Percentiles rank a stretch among this genome's conserved stretches.
These are phyloP conservation scores for Cyberlindnera euphorbiiphila DNA, from an alignment of 805 yeast species.

Conservation along the genomic window DNA sequence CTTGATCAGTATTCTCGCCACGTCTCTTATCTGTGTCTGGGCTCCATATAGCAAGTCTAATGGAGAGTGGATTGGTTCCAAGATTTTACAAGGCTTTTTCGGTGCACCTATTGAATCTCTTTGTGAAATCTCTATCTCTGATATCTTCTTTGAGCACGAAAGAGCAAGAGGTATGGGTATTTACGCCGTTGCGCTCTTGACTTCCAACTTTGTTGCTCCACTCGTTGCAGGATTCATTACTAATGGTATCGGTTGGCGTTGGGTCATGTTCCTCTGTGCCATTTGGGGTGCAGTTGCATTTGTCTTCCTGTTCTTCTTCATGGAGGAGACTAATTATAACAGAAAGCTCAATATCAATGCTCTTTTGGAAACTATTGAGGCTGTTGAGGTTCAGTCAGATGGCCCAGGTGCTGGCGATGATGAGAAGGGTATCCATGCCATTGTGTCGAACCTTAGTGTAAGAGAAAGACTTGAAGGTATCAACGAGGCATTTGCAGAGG, in stretches of 20 bases:
- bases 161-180: constrained; percentile 44
- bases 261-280: constrained; percentile 50
- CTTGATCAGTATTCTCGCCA: constrained; percentile 36
- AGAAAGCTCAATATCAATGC: constrained; percentile 22
- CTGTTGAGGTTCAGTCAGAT: constrained; percentile 14
- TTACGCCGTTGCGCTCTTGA: constrained; percentile 50
- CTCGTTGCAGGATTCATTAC: constrained; percentile 56
- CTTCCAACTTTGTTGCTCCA: constrained; percentile 55
- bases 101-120: constrained; percentile 45
- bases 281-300: constrained; percentile 41
- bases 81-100: constrained; percentile 34
- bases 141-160: constrained; percentile 48
- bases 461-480: constrained; percentile 18
- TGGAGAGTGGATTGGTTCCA: constrained; percentile 37
- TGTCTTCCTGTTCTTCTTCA: constrained; percentile 37
- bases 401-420: constrained; percentile 11
- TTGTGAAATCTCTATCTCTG: constrained; percentile 46
- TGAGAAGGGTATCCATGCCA: constrained; percentile 10
- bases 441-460: constrained; percentile 9
- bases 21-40: constrained; percentile 40
- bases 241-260: constrained; percentile 46
- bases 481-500: constrained; percentile 24
- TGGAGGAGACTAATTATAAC: constrained; percentile 54
- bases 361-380: constrained; percentile 4
- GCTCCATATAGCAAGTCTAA: constrained; percentile 35